A percentile compares a stretch with the other conserved stretches of the same genome.
Conservation (phyloP, 345 rosid species). For the Stellera chamaejasme region DNA sequence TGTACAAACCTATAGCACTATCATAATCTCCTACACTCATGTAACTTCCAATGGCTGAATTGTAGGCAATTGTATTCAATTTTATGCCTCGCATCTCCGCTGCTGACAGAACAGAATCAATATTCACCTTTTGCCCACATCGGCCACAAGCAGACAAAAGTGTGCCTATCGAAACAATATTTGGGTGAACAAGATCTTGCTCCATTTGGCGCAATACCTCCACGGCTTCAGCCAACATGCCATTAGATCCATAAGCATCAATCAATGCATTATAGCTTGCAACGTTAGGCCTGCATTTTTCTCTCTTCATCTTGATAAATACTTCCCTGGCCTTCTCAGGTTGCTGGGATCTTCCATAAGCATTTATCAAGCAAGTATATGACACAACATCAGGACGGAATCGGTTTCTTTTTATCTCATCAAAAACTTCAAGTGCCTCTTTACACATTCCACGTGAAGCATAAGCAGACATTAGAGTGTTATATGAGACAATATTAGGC, state of each 20-base stretch:
- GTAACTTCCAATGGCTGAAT: constrained; percentile 84
- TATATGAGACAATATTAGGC: constrained; percentile 74
- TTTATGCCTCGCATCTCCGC: constrained; percentile 70
- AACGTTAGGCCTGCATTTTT: constrained; percentile 63
- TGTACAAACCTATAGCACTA: constrained; percentile 56
- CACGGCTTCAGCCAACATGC: constrained; percentile 72
- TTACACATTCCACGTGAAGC: constrained; percentile 78
- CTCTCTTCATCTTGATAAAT: constrained; percentile 61
- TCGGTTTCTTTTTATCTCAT: constrained; percentile 54
- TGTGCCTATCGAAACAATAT: constrained; percentile 74
- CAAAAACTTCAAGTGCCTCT: constrained; percentile 65
- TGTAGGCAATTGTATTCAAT: constrained; percentile 73
- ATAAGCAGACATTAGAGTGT: constrained; percentile 74
- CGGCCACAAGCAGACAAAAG: constrained; percentile 85
- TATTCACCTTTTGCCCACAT: constrained; percentile 57
- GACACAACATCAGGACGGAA: constrained; percentile 75
- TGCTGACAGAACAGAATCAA: constrained; percentile 70
- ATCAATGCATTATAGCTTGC: constrained; percentile 76
- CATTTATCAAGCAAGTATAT: constrained; percentile 74
- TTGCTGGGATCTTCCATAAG: constrained; percentile 81
- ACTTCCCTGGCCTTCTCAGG: constrained; percentile 72
- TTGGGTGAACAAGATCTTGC: constrained; percentile 58
- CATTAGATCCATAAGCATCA: constrained; percentile 90
- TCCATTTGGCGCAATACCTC: constrained; percentile 73
- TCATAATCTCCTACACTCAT: constrained; percentile 77